phyloP scores from a whole-genome alignment of 2,329 filamentous ascomycete species.

The Microsporum ferrugineum region DNA sequence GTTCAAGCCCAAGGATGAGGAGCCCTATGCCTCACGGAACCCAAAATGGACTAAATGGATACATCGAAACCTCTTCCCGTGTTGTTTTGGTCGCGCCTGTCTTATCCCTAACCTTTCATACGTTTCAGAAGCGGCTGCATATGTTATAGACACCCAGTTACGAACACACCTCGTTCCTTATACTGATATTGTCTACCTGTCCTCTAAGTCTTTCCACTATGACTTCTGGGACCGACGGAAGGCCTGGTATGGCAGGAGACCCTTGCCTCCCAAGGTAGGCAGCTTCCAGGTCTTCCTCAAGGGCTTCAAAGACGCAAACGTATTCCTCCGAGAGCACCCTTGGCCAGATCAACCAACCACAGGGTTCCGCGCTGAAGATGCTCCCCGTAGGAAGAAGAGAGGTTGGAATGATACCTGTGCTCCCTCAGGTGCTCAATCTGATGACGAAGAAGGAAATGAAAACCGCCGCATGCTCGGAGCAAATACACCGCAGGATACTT shows the following conservation, averaged over 20 bases:
- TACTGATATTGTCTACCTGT: constrained; percentile 85
- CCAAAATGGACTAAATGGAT: constrained; percentile 99
- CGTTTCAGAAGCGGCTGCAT: constrained; percentile 93
- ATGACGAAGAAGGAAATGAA: constrained; percentile 52
- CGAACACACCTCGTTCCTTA: constrained; percentile 90
- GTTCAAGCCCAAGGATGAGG: constrained; percentile 98
- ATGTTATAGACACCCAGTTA: constrained; percentile 82
- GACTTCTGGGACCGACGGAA: constrained; percentile 92
- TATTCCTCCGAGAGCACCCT: constrained; percentile 87
- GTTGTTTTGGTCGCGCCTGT: constrained; percentile 89
- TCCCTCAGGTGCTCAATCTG: constrained; percentile 49
- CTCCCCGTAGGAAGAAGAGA: constrained; percentile 56
- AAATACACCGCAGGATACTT: constrained; percentile 37
- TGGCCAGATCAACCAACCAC: constrained; percentile 81
- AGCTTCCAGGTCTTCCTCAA: constrained; percentile 97
- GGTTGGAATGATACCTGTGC: constrained; percentile 75
- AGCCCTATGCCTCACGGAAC: constrained; percentile 91
- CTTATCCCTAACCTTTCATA: constrained; percentile 96
- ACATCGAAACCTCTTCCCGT: constrained; percentile 92
- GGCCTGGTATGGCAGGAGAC: constrained; percentile 76
- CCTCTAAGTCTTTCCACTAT: constrained; percentile 95
- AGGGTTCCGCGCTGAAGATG: constrained; percentile 57
- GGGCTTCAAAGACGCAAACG: constrained; percentile 91
- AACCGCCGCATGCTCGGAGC: constrained; percentile 27
- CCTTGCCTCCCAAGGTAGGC: constrained; percentile 77